A percentile compares a stretch with the other conserved stretches of the same genome.
These are phyloP conservation scores for Aphanomyces invadans DNA, from an alignment of 352 stramenopile genomes.

Conservation along the genomic window DNA sequence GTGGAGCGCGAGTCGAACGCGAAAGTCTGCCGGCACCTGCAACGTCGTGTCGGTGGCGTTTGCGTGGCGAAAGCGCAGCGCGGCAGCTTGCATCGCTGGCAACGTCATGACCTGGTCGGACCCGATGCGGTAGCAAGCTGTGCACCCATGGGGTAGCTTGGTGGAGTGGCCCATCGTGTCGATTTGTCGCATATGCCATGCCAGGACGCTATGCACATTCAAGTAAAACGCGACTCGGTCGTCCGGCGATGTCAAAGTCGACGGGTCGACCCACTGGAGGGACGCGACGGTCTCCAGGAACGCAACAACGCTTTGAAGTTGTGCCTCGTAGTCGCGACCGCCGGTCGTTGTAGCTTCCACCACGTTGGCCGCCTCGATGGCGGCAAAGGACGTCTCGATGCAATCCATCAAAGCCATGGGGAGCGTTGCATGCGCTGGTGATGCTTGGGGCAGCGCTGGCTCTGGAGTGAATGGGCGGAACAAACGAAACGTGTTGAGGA, in stretches of 20 bases:
- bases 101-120: constrained; percentile 39
- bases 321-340: background rate
- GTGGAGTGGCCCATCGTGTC: constrained; percentile 43
- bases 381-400: background rate
- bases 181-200: constrained; percentile 67
- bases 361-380: background rate
- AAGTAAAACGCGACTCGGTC: constrained; percentile 65
- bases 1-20: constrained; percentile 57
- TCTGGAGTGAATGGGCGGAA: background rate
- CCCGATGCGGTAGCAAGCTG: constrained; percentile 57
- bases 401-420: background rate
- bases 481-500: background rate
- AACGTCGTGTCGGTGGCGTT: background rate
- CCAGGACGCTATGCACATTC: constrained; percentile 70
- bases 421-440: background rate
- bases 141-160: no score
- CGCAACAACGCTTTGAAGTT: constrained; percentile 32
- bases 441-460: background rate
- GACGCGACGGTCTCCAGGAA: constrained; percentile 65
- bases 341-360: background rate
- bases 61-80: background rate
- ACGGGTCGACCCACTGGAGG: constrained; percentile 49
- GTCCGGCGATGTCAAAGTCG: constrained; percentile 43
- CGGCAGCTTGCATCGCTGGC: constrained; percentile 74
- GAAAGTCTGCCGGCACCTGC: no score